These are phyloP conservation scores for Arabis alpina DNA, from an alignment of 345 rosid genomes.

Conservation along the genomic window DNA sequence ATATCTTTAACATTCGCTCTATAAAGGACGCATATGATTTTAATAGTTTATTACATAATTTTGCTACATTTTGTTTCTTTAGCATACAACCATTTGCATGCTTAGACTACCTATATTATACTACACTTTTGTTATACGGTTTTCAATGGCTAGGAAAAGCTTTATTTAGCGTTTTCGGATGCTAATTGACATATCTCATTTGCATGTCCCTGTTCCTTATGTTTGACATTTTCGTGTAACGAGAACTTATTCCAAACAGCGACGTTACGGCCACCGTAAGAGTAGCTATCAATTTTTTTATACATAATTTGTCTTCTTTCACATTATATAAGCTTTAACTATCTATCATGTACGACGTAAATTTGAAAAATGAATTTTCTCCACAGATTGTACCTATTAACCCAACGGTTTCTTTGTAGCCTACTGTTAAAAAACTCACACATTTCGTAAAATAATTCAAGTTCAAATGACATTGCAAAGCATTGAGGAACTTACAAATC, in stretches of 20 bases:
- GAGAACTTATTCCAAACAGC: not conserved
- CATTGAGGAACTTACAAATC: conserved; percentile 1
- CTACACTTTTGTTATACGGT: not conserved
- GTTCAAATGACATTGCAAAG: conserved; percentile 2
- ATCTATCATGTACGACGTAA: not conserved
- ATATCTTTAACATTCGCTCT: too few species aligned
- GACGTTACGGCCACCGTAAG: conserved; percentile 18
- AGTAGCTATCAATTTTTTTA: conserved; percentile 4
- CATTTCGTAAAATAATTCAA: not conserved
- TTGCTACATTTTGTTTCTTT: not conserved
- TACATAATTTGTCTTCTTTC: not conserved
- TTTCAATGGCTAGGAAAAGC: not conserved
- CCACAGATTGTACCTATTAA: conserved; percentile 3
- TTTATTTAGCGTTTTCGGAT: not conserved
- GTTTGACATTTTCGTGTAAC: conserved; percentile 13
- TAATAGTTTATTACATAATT: too few species aligned
- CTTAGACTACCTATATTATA: too few species aligned
- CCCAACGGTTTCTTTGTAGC: not conserved
- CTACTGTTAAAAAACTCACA: not conserved
- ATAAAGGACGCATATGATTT: too few species aligned
- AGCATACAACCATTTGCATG: not conserved
- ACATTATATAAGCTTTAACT: conserved; percentile 1
- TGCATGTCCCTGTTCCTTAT: conserved; percentile 12
- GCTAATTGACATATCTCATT: not conserved
- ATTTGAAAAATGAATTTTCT: not conserved